Percentiles rank a stretch among this genome's conserved stretches.
phyloP scores from a whole-genome alignment of 1,284 basidiomycete genomes.

The Irpex sp. region DNA sequence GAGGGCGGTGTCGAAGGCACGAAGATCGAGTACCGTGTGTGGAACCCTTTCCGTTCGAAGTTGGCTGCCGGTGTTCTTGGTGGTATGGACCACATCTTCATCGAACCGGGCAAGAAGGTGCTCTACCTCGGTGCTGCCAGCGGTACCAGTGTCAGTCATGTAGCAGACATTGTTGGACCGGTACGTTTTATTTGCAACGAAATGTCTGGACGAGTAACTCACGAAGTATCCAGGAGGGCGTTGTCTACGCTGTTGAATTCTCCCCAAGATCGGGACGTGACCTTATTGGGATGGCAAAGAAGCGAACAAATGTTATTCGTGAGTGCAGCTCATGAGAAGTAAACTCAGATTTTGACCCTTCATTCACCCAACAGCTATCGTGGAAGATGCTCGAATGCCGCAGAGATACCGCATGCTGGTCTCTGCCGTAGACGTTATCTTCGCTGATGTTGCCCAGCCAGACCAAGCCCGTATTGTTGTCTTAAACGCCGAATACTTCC shows the following conservation, averaged over 20 bases:
- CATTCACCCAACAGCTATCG: slow-evolving; percentile 65
- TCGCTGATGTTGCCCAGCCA: slow-evolving; percentile 97
- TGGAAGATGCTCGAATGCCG: slow-evolving; percentile 95
- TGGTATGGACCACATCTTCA: slow-evolving; percentile 93
- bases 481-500: slow-evolving; percentile 93
- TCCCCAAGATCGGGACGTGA: slow-evolving; percentile 96
- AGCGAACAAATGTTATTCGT: slow-evolving; percentile 99
- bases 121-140: slow-evolving; percentile 97
- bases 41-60: slow-evolving; percentile 99
- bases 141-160: slow-evolving; percentile 97
- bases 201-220: background rate
- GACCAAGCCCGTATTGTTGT: slow-evolving; percentile 97
- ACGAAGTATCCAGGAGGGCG: slow-evolving; percentile 65
- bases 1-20: slow-evolving; percentile 76
- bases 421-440: slow-evolving; percentile 92
- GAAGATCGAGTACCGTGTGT: slow-evolving; percentile 97
- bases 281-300: slow-evolving; percentile 99
- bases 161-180: slow-evolving; percentile 97
- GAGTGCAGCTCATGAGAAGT: slow-evolving; percentile 27
- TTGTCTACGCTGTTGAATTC: slow-evolving; percentile 99
- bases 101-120: slow-evolving; percentile 94
- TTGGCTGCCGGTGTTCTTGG: slow-evolving; percentile 96
- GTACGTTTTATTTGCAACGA: slow-evolving; percentile 39
- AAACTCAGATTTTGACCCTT: background rate
- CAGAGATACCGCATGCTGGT: slow-evolving; percentile 96